Base-by-base conservation (phyloP, 2,329 filamentous ascomycete species). In the Fusarium udum region DNA sequence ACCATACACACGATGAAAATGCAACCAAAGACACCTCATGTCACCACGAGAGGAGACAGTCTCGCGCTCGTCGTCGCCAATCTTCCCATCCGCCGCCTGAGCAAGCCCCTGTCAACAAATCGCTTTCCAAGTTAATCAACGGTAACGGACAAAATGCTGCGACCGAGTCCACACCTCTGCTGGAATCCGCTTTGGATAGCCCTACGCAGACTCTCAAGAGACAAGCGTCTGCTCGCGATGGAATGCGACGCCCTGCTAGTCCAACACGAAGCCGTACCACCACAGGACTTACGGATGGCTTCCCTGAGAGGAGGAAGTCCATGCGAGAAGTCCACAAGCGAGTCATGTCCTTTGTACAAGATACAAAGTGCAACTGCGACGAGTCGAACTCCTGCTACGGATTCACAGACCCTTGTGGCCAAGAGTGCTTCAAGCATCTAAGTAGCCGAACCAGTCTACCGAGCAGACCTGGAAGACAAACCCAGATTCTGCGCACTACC, bases 1-100 rank as follows among this genome's bases (percentile, higher is more conserved):
- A 94, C 71, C 92, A 95, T 78, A 89, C 87, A 49, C 92, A 95
- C 77, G 86, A 89, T 18, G 91, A 91, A 26, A 83, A 86, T 69
- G 78, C 77, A 9, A 70, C 70, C 32, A 80, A 80, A 22, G 78
- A 81, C 40, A 69, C 75, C 46, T 66, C 75, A 24, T 76, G 76
- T 34, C 72, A 75, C 40, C 74, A 75, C 26, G 62, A 61, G 49
- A 77, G 80, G 28, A 75, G 71, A 55, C 78, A 77, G 31, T 82
- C 82, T 5, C 75, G 79, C 32, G 76, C 80, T 73, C 73, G 81
- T 72, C 73, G 82, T 73, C 73, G 80, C 61, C 77, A 80, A 70
- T 53, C 74, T 24, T 78, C 79, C 46, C 67, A 77, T 62, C 62
- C 77, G 65, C 65, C 72, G 20, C 74, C 83, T 48, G 72, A 76